Evolutionary conservation across 352 stramenopile genomes (phyloP).

Genomic region (Phytophthora sp.): DNA sequence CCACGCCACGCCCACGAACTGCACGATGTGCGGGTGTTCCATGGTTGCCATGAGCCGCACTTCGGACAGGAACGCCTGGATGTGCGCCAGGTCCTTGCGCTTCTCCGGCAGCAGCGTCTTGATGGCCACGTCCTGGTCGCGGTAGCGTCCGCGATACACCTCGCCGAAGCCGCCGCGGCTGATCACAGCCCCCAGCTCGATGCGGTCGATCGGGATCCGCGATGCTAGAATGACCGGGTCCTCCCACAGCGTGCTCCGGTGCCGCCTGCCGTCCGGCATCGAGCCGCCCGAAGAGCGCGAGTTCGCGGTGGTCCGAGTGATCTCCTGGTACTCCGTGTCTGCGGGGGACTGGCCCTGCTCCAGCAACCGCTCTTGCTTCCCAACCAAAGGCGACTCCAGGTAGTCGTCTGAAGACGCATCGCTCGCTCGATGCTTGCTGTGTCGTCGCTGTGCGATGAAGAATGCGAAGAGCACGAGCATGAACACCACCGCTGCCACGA

Average conservation of each 20-base stretch:
- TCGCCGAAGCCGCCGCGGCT: conserved; percentile 41
- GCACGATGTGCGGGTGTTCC: conserved; percentile 53
- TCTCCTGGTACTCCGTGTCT: conserved; percentile 27
- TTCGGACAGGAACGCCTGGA: conserved; percentile 47
- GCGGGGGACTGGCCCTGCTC: conserved; percentile 7
- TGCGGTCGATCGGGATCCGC: conserved; percentile 42
- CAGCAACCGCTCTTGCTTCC: conserved; percentile 11
- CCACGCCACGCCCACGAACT: conserved; percentile 56
- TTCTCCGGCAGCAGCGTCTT: conserved; percentile 49
- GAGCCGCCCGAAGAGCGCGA: conserved; percentile 20
- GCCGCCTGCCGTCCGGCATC: conserved; percentile 4
- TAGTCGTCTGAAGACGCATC: conserved; percentile 10
- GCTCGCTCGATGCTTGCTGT: conserved; percentile 9
- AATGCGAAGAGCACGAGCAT: conserved; percentile 33
- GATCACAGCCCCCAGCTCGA: conserved; percentile 37
- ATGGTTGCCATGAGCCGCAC: conserved; percentile 46
- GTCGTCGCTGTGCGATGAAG: conserved; percentile 27
- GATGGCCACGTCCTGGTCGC: conserved; percentile 41
- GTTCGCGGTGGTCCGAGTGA: conserved; percentile 13
- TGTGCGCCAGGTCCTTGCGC: conserved; percentile 40
- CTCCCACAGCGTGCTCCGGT: conserved; percentile 29
- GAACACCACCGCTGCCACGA: conserved; percentile 26
- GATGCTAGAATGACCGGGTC: conserved; percentile 45
- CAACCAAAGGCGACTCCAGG: conserved; percentile 16
- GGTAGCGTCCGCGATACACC: conserved; percentile 44